These are phyloP conservation scores for Bremia lactucae DNA, from an alignment of 352 stramenopile genomes.

Conservation along the genomic window DNA sequence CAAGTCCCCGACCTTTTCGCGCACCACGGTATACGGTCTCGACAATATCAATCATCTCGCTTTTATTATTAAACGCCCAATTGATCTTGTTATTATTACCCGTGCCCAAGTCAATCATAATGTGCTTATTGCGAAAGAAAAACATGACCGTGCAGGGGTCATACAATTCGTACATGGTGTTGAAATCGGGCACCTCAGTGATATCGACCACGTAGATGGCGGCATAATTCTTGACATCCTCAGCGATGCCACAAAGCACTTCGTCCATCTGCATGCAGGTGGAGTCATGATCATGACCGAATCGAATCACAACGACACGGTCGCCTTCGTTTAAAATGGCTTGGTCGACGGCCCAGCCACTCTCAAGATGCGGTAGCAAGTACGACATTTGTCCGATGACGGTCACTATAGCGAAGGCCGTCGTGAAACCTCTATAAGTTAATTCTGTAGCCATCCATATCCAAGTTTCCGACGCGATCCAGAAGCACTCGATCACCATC, in stretches of 20 bases:
- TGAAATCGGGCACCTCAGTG: constrained; percentile 97
- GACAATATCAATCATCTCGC: constrained; percentile 99
- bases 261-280: constrained; percentile 99
- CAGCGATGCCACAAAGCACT: constrained; percentile 89
- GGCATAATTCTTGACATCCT: constrained; percentile 99
- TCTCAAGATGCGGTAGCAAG: constrained; percentile 95
- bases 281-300: constrained; percentile 95
- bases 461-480: too few species aligned
- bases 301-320: constrained; percentile 97
- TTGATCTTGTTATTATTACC: constrained; percentile 99
- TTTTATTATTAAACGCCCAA: constrained; percentile 95
- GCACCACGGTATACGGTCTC: constrained; percentile 97
- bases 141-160: constrained; percentile 99
- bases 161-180: constrained; percentile 99
- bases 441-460: too few species aligned
- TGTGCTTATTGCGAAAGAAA: constrained; percentile 99
- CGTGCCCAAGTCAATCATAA: constrained; percentile 99
- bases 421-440: not conserved
- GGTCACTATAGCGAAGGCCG: constrained; percentile 1
- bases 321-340: constrained; percentile 97
- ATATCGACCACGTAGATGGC: constrained; percentile 95
- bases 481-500: constrained; percentile 8
- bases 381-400: constrained; percentile 85
- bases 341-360: constrained; percentile 97
- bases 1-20: constrained; percentile 94